Percentiles rank a stretch among this genome's conserved stretches.
Conservation (phyloP, 352 stramenopile species). For the Pythium coloratum region DNA sequence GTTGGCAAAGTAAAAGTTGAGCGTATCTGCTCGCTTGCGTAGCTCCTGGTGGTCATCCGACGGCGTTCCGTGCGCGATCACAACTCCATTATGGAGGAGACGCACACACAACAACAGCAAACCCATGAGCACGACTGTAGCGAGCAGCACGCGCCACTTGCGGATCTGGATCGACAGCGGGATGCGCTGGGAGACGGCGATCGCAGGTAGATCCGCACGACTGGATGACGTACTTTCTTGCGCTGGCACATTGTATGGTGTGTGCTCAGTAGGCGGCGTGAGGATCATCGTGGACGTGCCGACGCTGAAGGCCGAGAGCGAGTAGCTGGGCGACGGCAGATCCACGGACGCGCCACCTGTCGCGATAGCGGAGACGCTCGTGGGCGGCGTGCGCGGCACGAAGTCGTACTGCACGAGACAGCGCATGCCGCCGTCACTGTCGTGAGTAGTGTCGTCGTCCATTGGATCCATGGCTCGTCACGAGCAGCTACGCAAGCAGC, state of each 20-base stretch:
- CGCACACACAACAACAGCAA: conserved; percentile 7
- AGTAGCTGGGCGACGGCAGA: conserved; percentile 1
- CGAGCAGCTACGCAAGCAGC: too few relatives aligned
- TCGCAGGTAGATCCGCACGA: background rate
- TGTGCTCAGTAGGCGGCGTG: background rate
- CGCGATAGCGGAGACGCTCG: conserved; percentile 14
- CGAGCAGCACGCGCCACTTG: conserved; percentile 10
- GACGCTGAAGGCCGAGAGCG: conserved; percentile 9
- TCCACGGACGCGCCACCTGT: background rate
- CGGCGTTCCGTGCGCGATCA: background rate
- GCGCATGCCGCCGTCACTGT: background rate
- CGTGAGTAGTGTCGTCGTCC: background rate
- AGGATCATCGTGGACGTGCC: conserved; percentile 13
- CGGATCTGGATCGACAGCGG: conserved; percentile 24
- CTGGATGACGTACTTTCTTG: background rate
- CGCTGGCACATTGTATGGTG: background rate
- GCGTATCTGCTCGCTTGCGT: conserved; percentile 14
- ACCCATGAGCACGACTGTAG: conserved; percentile 2
- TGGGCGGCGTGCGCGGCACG: conserved; percentile 19
- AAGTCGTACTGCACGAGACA: conserved; percentile 21
- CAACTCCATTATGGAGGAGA: conserved; percentile 3
- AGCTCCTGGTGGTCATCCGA: background rate
- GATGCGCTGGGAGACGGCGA: conserved; percentile 9
- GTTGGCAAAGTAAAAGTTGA: conserved; percentile 61
- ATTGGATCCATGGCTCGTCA: background rate